Base-by-base conservation (phyloP, 2,329 filamentous ascomycete genomes). In the Ceratocystis huliohia region DNA sequence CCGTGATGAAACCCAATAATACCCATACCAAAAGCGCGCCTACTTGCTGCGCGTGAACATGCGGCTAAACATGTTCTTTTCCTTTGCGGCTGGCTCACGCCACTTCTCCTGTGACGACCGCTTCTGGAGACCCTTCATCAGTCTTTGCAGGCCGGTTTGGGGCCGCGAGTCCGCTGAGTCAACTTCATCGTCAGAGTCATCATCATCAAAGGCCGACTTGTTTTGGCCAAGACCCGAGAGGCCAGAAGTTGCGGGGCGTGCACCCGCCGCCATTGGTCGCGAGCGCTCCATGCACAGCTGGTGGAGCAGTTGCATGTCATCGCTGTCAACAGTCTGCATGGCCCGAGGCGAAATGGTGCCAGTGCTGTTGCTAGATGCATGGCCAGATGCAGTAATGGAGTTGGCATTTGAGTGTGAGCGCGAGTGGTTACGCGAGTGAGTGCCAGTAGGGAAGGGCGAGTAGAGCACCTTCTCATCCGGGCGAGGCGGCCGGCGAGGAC, bases 41-140 rank as follows among this genome's bases (percentile, higher is more conserved):
- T 53, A 62, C 50, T 65, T 63, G 59, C 66, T 67, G 20, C 67
- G 63, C 25, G 66, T 59, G 46, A 70, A 70, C 69, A 70, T 70
- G 59, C 69, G 67, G 22, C 67, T 67, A 33, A 70, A 70, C 30
- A 69, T 62, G 41, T 59, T 57, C n/a, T 69, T 69, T 17, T 57
- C 64, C 48, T 67, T 63, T 48, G 59, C 65, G n/a, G 41, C 46
- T 17, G 53, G 30, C 41, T 66, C 59, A 28, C 68, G 41, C 61
- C 64, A 59, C 65, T 67, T 63, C 57, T 69, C 69, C 65, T 68
- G 67, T 22, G 45, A 57, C 7, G 50, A 13, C 22, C 66, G 63
- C 46, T 68, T 70, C 33, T 70, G 65, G 37, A 64, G 63, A 15
- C 65, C 66, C 37, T 67, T 67, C 66, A 67, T 65, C 1, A 67